Evolutionary conservation across 2,329 filamentous ascomycete genomes (phyloP).

Genomic region (Sphaerulina populicola): DNA sequence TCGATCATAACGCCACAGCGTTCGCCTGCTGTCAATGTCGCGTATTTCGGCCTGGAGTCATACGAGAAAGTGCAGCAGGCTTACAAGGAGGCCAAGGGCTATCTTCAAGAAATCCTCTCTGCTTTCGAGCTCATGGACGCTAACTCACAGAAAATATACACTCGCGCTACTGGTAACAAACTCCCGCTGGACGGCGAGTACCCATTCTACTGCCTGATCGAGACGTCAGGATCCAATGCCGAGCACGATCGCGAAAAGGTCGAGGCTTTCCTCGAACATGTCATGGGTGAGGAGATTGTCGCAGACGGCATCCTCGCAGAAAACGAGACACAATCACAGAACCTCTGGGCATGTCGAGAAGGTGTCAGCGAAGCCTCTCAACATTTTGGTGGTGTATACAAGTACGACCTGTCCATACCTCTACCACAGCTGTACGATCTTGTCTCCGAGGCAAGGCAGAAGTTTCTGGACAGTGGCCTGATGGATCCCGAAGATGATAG

Average conservation of each 20-base stretch:
- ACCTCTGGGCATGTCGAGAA: slow-evolving; percentile 88
- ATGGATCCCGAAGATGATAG: slow-evolving; percentile 62
- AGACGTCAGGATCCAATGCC: slow-evolving; percentile 88
- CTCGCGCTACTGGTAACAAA: slow-evolving; percentile 64
- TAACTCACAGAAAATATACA: slow-evolving; percentile 68
- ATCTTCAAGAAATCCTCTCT: slow-evolving; percentile 89
- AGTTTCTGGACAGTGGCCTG: slow-evolving; percentile 64
- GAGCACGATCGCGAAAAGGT: slow-evolving; percentile 92
- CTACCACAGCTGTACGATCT: slow-evolving; percentile 77
- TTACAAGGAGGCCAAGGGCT: slow-evolving; percentile 79
- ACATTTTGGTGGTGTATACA: slow-evolving; percentile 92
- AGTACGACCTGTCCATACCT: slow-evolving; percentile 95
- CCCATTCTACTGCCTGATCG: slow-evolving; percentile 92
- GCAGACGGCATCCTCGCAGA: slow-evolving; percentile 85
- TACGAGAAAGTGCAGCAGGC: slow-evolving; percentile 82
- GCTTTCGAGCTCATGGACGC: slow-evolving; percentile 97
- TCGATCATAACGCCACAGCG: slow-evolving; percentile 84
- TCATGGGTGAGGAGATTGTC: slow-evolving; percentile 82
- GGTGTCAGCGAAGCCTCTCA: slow-evolving; percentile 82
- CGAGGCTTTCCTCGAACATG: slow-evolving; percentile 78
- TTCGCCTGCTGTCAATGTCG: slow-evolving; percentile 83
- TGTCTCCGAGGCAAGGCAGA: slow-evolving; percentile 73
- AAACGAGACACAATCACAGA: slow-evolving; percentile 78
- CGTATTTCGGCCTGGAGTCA: slow-evolving; percentile 82
- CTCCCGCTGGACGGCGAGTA: slow-evolving; percentile 73